These are phyloP conservation scores for Calonectria pauciramosa DNA, from an alignment of 2,329 filamentous ascomycete genomes.

Conservation along the genomic window DNA sequence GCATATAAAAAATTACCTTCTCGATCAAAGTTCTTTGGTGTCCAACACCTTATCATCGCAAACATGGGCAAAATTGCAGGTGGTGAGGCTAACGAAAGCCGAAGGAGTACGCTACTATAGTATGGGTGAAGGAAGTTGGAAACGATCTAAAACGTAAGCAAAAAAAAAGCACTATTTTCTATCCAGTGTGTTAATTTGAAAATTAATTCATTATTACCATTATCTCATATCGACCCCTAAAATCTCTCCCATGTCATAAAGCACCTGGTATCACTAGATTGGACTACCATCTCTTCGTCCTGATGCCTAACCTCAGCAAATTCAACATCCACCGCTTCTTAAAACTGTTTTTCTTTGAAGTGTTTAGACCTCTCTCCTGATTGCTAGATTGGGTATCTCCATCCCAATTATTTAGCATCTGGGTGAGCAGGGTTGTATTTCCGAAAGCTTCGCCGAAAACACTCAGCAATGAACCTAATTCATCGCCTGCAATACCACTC, in stretches of 20 bases:
- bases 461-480: conserved; percentile 48
- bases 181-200: not conserved
- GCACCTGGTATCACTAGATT: too few relatives aligned
- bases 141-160: too few relatives aligned
- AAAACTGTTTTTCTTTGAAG: not conserved
- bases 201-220: not conserved
- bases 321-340: not conserved
- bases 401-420: conserved; percentile 54
- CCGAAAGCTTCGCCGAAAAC: conserved; percentile 55
- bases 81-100: too few relatives aligned
- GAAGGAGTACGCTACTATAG: too few relatives aligned
- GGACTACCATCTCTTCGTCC: not conserved
- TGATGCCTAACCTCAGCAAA: not conserved
- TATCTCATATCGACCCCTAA: not conserved
- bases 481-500: conserved; percentile 50
- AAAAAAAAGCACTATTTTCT: too few relatives aligned
- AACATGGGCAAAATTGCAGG: not conserved
- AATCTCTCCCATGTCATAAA: not conserved
- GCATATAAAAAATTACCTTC: not conserved
- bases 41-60: not conserved
- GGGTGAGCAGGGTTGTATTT: conserved; percentile 56
- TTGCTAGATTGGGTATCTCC: not conserved
- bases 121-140: too few relatives aligned
- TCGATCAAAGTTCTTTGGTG: not conserved
- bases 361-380: not conserved